Evolutionary conservation across 805 yeast species (phyloP).

Genomic region (Candida tallmaniae): DNA sequence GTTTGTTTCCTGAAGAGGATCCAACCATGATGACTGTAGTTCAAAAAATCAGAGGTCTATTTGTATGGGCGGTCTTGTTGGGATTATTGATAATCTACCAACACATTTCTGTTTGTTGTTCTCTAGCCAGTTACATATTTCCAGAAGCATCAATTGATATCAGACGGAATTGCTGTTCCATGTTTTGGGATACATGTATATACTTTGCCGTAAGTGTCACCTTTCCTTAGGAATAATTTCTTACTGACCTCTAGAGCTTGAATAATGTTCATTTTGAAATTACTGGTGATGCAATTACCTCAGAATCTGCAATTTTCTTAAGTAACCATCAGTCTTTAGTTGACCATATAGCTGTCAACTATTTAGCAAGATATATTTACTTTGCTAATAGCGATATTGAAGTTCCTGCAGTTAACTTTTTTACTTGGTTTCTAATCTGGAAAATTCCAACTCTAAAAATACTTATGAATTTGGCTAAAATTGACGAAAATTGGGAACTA

Average conservation of each 20-base stretch:
- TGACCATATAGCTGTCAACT: conserved; percentile 56
- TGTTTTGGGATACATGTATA: conserved; percentile 28
- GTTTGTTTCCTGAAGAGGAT: conserved; percentile 18
- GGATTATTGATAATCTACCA: conserved; percentile 17
- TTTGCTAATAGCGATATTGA: conserved; percentile 7
- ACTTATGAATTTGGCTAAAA: conserved; percentile 42
- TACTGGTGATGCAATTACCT: conserved; percentile 37
- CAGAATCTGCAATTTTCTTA: conserved; percentile 35
- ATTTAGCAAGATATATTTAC: conserved; percentile 31
- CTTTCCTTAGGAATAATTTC: background rate
- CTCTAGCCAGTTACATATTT: conserved; percentile 10
- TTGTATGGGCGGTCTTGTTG: conserved; percentile 15
- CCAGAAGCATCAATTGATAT: conserved; percentile 18
- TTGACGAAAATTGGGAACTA: conserved; percentile 71
- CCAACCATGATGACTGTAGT: conserved; percentile 5
- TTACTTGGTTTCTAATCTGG: conserved; percentile 69
- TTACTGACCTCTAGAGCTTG: conserved; percentile 18
- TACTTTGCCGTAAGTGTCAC: conserved; percentile 14
- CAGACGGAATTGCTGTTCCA: conserved; percentile 14
- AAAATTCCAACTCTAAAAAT: conserved; percentile 51
- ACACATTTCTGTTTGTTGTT: conserved; percentile 14
- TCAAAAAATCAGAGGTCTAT: conserved; percentile 14
- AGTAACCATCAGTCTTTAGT: conserved; percentile 66
- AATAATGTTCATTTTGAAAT: conserved; percentile 35
- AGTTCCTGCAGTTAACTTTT: conserved; percentile 49